A percentile compares a stretch with the other conserved stretches of the same genome.
These are phyloP conservation scores for Boletus reticuloceps DNA, from an alignment of 768 basidiomycete genomes.

Conservation along the genomic window DNA sequence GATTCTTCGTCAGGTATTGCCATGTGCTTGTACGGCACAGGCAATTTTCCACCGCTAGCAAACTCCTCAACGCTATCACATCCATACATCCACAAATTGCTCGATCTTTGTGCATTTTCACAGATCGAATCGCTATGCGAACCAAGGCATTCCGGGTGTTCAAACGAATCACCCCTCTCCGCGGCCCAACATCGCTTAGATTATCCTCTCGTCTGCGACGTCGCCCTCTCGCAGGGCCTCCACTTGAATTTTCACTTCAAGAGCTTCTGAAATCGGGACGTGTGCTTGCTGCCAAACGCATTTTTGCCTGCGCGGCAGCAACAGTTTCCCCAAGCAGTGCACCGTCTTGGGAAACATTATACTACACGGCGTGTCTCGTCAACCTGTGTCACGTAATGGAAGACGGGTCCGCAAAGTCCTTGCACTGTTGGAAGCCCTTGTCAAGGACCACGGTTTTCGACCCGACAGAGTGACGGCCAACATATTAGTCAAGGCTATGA, in stretches of 20 bases:
- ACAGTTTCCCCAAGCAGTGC: constrained; percentile 30
- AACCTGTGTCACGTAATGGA: constrained; percentile 36
- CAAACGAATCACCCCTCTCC: constrained; percentile 1
- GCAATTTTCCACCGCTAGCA: constrained; percentile 36
- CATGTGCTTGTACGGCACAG: constrained; percentile 40
- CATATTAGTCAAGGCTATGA: constrained; percentile 58
- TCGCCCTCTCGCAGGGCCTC: not conserved
- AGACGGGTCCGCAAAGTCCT: constrained; percentile 45
- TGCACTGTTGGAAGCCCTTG: constrained; percentile 41
- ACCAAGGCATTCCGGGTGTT: constrained; percentile 8
- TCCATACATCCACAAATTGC: constrained; percentile 10
- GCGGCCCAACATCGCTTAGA: constrained; percentile 10
- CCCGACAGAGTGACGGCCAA: constrained; percentile 73
- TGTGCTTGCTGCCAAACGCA: constrained; percentile 40
- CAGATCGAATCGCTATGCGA: constrained; percentile 5
- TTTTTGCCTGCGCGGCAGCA: constrained; percentile 33
- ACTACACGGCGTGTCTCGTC: constrained; percentile 42
- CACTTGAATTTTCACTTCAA: constrained; percentile 20
- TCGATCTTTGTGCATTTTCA: constrained; percentile 5
- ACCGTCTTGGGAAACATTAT: constrained; percentile 58
- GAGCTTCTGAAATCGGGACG: constrained; percentile 35
- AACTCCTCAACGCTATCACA: constrained; percentile 26
- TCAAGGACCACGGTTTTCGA: constrained; percentile 44
- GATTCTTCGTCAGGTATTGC: constrained; percentile 37
- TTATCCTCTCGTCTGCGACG: constrained; percentile 17